phyloP scores from a whole-genome alignment of 768 basidiomycete genomes.

The Epithele typhae region DNA sequence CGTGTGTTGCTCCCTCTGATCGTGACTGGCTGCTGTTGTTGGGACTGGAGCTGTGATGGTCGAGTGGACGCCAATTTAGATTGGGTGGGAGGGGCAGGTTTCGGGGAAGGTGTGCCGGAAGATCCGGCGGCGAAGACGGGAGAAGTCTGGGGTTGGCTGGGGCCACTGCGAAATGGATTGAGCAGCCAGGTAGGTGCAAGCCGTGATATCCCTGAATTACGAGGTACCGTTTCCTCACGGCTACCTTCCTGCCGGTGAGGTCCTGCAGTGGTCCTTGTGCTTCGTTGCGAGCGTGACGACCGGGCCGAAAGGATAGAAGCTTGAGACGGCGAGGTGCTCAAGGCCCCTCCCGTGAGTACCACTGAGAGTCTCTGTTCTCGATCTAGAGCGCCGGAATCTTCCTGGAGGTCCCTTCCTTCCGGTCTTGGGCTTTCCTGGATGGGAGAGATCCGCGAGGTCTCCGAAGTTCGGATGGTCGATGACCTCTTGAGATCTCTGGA shows the following conservation, averaged over 20 bases:
- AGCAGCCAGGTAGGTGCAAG: constrained; percentile 77
- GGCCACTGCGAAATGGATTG: constrained; percentile 64
- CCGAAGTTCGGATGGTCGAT: constrained; percentile 39
- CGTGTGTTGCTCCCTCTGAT: constrained; percentile 32
- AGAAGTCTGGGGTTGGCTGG: constrained; percentile 60
- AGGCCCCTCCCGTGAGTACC: constrained; percentile 18
- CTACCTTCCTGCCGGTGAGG: constrained; percentile 13
- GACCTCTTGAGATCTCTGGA: constrained; percentile 26
- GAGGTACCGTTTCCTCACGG: constrained; percentile 28
- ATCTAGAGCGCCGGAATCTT: constrained; percentile 26
- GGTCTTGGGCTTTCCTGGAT: constrained; percentile 70
- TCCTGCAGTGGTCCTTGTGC: constrained; percentile 34
- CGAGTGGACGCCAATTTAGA: constrained; percentile 6
- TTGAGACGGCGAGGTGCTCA: constrained; percentile 64
- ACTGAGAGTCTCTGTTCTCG: constrained; percentile 17
- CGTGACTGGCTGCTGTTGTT: constrained; percentile 34
- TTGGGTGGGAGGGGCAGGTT: constrained; percentile 20
- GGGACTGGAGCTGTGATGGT: constrained; percentile 26
- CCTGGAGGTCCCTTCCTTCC: constrained; percentile 47
- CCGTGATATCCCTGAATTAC: constrained; percentile 46
- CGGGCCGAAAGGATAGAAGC: constrained; percentile 56
- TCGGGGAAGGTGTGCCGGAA: constrained; percentile 2
- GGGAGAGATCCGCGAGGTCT: constrained; percentile 45
- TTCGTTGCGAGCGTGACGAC: constrained; percentile 40
- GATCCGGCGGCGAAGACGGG: constrained; percentile 42